Evolutionary conservation across 169 alveolate genomes (phyloP), one percentile per base, ranked within the genome.

Genomic region (Cystoisospora suis): DNA sequence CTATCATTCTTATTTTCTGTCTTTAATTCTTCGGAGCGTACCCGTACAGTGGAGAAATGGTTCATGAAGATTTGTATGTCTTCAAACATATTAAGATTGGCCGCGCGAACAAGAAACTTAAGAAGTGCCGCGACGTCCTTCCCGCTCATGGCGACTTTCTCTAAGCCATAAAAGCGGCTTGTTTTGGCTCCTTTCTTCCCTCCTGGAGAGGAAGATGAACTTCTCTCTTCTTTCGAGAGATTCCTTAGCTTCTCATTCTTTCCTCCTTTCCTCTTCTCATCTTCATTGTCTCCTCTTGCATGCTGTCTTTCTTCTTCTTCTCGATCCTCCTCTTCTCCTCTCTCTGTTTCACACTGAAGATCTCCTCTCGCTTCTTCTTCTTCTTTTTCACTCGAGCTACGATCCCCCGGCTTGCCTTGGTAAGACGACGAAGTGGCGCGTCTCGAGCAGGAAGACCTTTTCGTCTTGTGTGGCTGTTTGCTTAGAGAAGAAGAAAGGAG

Each of bases 1-100:
- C n/a, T n/a, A n/a, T n/a, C n/a, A n/a, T n/a, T n/a, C n/a, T n/a
- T n/a, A n/a, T n/a, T n/a, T n/a, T n/a, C n/a, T n/a, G n/a, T n/a
- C n/a, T n/a, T n/a, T n/a, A n/a, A n/a, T n/a, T n/a, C 75, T 20
- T n/a, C 20, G 75, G 75, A 61, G 1, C 87, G 40, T 34, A 90
- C 94, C 69, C 94, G 79, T 3, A 90, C 75, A n/a, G 88, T 46
- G 29, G 89, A 86, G 89, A 83, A 90, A 80, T 90, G 94, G 53
- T 90, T 75, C 90, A 90, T 90, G 81, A 90, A 90, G 88, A 81
- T 70, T 53, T 86, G 79, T 0, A 90, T 81, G 86, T 83, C 90
- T 44, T 75, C 93, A 61, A 90, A 90, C 87, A 77, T 77, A 38
- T 90, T 90, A 3, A 70, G 79, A 46, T 90, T 90, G 12, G 93